phyloP scores from a whole-genome alignment of 345 rosid species.

The Sisymbrium altissimum region DNA sequence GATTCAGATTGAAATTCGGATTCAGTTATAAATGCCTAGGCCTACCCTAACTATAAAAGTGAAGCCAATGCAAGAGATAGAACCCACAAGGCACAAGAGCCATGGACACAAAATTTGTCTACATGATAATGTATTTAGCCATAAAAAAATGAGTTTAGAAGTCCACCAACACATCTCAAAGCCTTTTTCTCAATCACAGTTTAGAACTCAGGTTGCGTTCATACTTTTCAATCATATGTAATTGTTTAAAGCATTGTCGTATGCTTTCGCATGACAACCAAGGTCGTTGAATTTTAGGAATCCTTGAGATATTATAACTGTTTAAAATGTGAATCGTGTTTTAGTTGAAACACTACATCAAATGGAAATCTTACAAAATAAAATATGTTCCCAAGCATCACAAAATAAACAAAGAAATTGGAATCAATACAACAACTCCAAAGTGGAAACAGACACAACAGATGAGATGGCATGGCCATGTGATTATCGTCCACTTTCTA shows the following conservation, averaged over 20 bases:
- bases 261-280: not conserved
- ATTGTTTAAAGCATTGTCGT: not conserved
- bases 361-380: conserved; percentile 2
- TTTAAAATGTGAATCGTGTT: not conserved
- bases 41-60: too few species aligned
- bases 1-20: too few species aligned
- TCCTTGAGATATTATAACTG: not conserved
- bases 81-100: too few species aligned
- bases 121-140: too few species aligned
- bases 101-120: too few species aligned
- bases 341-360: conserved; percentile 17
- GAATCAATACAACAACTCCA: conserved; percentile 29
- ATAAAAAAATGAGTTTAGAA: too few species aligned
- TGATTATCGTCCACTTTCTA: conserved; percentile 30
- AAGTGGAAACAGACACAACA: conserved; percentile 27
- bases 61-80: too few species aligned
- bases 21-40: too few species aligned
- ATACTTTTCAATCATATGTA: not conserved
- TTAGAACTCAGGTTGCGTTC: not conserved
- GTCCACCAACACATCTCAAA: too few species aligned
- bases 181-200: too few species aligned
- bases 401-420: conserved; percentile 21
- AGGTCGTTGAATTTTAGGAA: not conserved
- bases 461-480: conserved; percentile 28
- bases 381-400: conserved; percentile 8